phyloP scores from a whole-genome alignment of 1,284 basidiomycete species.

The Ceratobasidium sp. region DNA sequence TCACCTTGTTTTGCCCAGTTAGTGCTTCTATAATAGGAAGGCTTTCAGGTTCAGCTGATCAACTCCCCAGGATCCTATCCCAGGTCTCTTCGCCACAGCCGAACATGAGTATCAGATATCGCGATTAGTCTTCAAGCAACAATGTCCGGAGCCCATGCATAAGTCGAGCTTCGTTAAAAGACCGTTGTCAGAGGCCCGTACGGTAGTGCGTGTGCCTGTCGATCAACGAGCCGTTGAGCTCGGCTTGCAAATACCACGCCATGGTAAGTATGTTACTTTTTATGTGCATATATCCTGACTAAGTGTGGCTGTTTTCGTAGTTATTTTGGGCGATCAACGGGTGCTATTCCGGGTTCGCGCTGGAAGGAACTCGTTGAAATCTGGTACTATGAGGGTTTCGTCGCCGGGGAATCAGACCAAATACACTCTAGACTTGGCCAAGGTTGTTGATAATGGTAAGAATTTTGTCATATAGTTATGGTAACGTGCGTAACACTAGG shows the following conservation, averaged over 20 bases:
- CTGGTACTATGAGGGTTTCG: conserved; percentile 19
- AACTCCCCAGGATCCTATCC: conserved; percentile 68
- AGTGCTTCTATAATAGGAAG: conserved; percentile 53
- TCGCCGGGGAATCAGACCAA: conserved; percentile 16
- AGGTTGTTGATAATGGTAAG: conserved; percentile 27
- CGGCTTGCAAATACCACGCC: conserved; percentile 69
- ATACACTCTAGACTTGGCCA: conserved; percentile 30
- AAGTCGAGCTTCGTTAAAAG: background rate
- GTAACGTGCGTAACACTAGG: background rate
- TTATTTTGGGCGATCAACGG: conserved; percentile 69
- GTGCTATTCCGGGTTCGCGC: conserved; percentile 70
- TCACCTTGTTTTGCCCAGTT: conserved; percentile 78
- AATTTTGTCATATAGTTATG: background rate
- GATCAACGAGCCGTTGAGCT: conserved; percentile 73
- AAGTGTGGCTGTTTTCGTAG: conserved; percentile 24
- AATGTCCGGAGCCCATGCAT: background rate
- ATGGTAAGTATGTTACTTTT: conserved; percentile 63
- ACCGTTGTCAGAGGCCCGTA: conserved; percentile 16
- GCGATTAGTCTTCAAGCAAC: conserved; percentile 67
- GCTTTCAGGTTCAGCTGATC: background rate
- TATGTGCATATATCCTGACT: conserved; percentile 1
- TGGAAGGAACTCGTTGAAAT: conserved; percentile 71
- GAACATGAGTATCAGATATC: conserved; percentile 71
- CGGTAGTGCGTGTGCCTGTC: conserved; percentile 66
- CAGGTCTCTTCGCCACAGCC: conserved; percentile 73